These are phyloP conservation scores for Magnaporthiopsis rhizophila DNA, from an alignment of 2,329 filamentous ascomycete species.

Conservation along the genomic window DNA sequence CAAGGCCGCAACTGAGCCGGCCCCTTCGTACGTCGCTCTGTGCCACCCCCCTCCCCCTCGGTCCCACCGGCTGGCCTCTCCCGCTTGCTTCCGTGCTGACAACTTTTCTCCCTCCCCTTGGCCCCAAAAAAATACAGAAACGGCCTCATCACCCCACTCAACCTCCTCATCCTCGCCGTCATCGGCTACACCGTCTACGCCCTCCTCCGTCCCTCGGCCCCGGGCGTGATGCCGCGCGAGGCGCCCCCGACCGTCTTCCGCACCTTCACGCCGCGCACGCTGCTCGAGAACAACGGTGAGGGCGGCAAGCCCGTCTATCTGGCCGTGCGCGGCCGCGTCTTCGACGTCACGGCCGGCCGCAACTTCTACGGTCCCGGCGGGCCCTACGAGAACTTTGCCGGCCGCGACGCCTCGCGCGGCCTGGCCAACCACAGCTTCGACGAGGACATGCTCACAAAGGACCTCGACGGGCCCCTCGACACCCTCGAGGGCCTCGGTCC, in stretches of 20 bases:
- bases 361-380: conserved; percentile 97
- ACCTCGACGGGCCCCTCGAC: conserved; percentile 77
- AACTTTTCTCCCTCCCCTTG: background rate
- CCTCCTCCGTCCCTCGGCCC: conserved; percentile 41
- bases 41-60: background rate
- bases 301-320: conserved; percentile 73
- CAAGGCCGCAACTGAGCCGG: conserved; percentile 22
- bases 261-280: conserved; percentile 67
- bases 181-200: conserved; percentile 52
- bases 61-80: background rate
- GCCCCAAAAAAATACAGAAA: conserved; percentile 20
- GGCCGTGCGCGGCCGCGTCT: conserved; percentile 83
- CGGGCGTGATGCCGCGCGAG: conserved; percentile 40
- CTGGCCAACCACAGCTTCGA: conserved; percentile 90
- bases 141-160: conserved; percentile 52
- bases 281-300: conserved; percentile 79
- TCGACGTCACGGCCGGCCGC: conserved; percentile 78
- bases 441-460: conserved; percentile 87
- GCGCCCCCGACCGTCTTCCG: conserved; percentile 54
- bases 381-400: conserved; percentile 93
- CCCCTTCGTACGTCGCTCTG: conserved; percentile 20
- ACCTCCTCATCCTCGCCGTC: conserved; percentile 49
- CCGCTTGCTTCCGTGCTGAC: background rate
- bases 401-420: conserved; percentile 80
- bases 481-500: conserved; percentile 60